These are phyloP conservation scores for Friedmanniomyces endolithicus DNA, from an alignment of 495 filamentous ascomycete genomes.

Conservation along the genomic window DNA sequence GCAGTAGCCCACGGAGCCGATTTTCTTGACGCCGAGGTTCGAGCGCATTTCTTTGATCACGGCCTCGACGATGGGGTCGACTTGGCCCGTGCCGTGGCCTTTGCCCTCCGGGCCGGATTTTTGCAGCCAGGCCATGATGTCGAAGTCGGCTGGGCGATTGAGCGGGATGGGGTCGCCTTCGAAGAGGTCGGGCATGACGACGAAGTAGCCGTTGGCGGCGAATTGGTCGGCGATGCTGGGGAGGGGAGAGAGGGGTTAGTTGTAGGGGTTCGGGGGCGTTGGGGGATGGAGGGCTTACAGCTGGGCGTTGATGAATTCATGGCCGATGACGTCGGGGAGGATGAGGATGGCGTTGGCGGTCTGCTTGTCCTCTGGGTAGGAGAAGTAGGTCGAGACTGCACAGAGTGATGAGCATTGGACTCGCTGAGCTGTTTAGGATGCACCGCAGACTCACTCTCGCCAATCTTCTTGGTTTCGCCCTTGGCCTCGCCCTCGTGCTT, in stretches of 20 bases:
- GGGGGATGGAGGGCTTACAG: slow-evolving; percentile 34
- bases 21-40: slow-evolving; percentile 47
- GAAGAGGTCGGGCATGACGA: slow-evolving; percentile 66
- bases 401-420: neutral
- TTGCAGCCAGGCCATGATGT: slow-evolving; percentile 48
- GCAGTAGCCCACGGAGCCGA: slow-evolving; percentile 69
- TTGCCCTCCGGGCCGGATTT: slow-evolving; percentile 16
- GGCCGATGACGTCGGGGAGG: slow-evolving; percentile 34
- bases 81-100: slow-evolving; percentile 42
- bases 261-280: slow-evolving; percentile 1
- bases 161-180: slow-evolving; percentile 54
- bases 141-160: slow-evolving; percentile 45
- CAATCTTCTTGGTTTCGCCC: slow-evolving; percentile 33
- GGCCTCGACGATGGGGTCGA: slow-evolving; percentile 54
- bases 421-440: neutral
- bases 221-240: slow-evolving; percentile 62
- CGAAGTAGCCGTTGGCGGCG: slow-evolving; percentile 69
- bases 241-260: neutral
- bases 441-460: slow-evolving; percentile 23
- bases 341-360: slow-evolving; percentile 34
- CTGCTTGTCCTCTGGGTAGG: slow-evolving; percentile 31
- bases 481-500: slow-evolving; percentile 33
- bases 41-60: slow-evolving; percentile 47
- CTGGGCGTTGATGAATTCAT: slow-evolving; percentile 63
- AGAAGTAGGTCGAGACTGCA: slow-evolving; percentile 36